phyloP scores from a whole-genome alignment of 2,329 filamentous ascomycete genomes.

The Mycosphaerella sp. region DNA sequence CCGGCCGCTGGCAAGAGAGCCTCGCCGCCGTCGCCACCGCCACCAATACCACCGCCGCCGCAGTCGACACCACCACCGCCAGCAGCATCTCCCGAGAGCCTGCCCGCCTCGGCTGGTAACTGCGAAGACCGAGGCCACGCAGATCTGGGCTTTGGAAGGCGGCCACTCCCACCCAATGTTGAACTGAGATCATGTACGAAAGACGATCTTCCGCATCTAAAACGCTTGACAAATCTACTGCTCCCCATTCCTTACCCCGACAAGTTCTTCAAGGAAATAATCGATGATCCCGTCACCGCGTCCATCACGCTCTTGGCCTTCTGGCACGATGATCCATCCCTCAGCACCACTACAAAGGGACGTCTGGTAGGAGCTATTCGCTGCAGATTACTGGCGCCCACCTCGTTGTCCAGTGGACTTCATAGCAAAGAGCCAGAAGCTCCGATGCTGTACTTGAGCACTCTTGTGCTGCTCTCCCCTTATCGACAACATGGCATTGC shows the following conservation, averaged over 20 bases:
- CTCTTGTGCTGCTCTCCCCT: slow-evolving; percentile 53
- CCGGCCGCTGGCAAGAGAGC: slow-evolving; percentile 26
- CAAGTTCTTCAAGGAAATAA: slow-evolving; percentile 55
- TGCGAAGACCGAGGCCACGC: neutral
- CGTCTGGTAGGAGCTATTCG: slow-evolving; percentile 44
- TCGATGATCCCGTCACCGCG: slow-evolving; percentile 48
- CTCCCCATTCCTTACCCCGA: slow-evolving; percentile 57
- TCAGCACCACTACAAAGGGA: slow-evolving; percentile 25
- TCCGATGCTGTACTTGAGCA: slow-evolving; percentile 54
- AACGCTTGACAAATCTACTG: slow-evolving; percentile 52
- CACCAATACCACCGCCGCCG: slow-evolving; percentile 1
- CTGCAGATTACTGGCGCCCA: slow-evolving; percentile 39
- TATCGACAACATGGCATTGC: slow-evolving; percentile 55
- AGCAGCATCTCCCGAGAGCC: neutral
- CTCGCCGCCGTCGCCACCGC: slow-evolving; percentile 1
- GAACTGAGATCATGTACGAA: slow-evolving; percentile 48
- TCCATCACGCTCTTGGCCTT: slow-evolving; percentile 54
- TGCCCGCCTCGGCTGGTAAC: neutral
- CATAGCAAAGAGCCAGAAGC: slow-evolving; percentile 12
- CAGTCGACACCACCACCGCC: neutral
- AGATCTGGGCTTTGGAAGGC: neutral
- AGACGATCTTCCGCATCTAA: slow-evolving; percentile 50
- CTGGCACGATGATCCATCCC: slow-evolving; percentile 45
- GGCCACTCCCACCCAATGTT: slow-evolving; percentile 41
- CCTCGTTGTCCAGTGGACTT: neutral